phyloP scores from a whole-genome alignment of 306 rosid genomes.

The Urtica urens region DNA sequence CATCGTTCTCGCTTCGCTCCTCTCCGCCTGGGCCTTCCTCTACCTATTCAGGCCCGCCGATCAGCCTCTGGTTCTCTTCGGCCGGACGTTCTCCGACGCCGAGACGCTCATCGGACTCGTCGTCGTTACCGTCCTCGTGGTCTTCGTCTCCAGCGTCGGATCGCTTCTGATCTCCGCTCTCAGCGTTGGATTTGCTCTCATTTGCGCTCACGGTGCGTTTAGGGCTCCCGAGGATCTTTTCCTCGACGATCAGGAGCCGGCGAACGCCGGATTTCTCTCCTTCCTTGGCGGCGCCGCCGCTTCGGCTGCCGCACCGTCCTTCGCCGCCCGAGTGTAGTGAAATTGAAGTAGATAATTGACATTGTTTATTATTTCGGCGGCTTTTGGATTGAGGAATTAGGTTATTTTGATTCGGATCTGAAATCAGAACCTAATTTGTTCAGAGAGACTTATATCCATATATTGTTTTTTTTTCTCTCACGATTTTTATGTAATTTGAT shows the following conservation, averaged over 20 bases:
- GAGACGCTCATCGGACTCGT: slow-evolving; percentile 59
- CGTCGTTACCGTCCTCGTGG: slow-evolving; percentile 50
- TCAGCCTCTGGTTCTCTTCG: slow-evolving; percentile 63
- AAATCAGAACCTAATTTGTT: too few relatives aligned
- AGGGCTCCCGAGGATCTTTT: slow-evolving; percentile 85
- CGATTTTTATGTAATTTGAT: too few relatives aligned
- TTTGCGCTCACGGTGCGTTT: slow-evolving; percentile 73
- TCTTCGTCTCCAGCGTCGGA: slow-evolving; percentile 81
- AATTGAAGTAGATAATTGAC: too few relatives aligned
- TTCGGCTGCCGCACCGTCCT: slow-evolving; percentile 40
- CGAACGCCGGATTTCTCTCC: slow-evolving; percentile 59
- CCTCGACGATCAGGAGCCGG: slow-evolving; percentile 80
- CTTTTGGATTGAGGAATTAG: too few relatives aligned
- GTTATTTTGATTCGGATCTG: too few relatives aligned
- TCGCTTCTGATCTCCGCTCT: slow-evolving; percentile 77
- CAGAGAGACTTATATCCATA: too few relatives aligned
- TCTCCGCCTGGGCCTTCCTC: slow-evolving; percentile 70
- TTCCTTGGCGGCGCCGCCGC: slow-evolving; percentile 85
- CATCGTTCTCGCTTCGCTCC: slow-evolving; percentile 61
- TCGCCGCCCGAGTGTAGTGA: slow-evolving; percentile 46
- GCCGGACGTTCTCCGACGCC: slow-evolving; percentile 72
- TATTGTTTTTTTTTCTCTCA: too few relatives aligned
- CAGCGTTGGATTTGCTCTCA: slow-evolving; percentile 58
- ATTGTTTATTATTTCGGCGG: too few relatives aligned
- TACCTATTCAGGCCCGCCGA: slow-evolving; percentile 78